Conservation (phyloP, 2,329 filamentous ascomycete genomes). For the Exophiala sideris region DNA sequence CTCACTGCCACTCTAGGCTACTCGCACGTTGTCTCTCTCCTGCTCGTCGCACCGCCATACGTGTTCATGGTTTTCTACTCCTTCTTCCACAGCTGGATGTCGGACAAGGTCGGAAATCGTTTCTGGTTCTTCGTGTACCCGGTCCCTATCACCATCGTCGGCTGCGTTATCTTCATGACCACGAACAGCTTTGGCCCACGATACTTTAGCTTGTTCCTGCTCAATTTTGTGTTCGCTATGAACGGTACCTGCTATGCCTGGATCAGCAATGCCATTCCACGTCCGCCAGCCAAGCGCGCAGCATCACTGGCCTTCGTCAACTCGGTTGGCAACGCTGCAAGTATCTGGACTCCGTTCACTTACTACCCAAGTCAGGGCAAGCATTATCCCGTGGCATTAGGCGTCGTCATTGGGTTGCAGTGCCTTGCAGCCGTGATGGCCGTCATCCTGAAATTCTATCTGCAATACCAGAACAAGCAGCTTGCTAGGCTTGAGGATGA, state of each 20-base stretch:
- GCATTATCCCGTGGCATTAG: background rate
- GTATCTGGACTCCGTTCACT: conserved; percentile 52
- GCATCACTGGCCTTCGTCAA: conserved; percentile 56
- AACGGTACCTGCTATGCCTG: conserved; percentile 50
- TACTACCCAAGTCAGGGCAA: conserved; percentile 30
- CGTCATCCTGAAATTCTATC: conserved; percentile 38
- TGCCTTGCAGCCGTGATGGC: conserved; percentile 35
- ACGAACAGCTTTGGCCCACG: conserved; percentile 50
- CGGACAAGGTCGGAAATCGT: conserved; percentile 44
- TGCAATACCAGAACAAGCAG: conserved; percentile 48
- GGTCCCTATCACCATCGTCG: conserved; percentile 49
- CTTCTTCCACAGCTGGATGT: conserved; percentile 43
- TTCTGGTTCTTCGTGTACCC: conserved; percentile 56
- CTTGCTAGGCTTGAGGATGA: conserved; percentile 51
- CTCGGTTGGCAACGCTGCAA: conserved; percentile 50
- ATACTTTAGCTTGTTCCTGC: conserved; percentile 56
- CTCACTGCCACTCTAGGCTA: conserved; percentile 47
- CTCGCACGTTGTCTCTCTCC: conserved; percentile 45
- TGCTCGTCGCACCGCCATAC: conserved; percentile 54
- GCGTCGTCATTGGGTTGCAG: conserved; percentile 43
- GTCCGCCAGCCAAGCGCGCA: conserved; percentile 54
- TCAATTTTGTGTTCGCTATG: conserved; percentile 55
- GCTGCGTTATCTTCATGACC: conserved; percentile 55
- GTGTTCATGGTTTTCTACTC: conserved; percentile 52
- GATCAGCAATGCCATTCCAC: conserved; percentile 51